Conservation (phyloP, 257 asterid species). For the Solanum pinnatisectum region DNA sequence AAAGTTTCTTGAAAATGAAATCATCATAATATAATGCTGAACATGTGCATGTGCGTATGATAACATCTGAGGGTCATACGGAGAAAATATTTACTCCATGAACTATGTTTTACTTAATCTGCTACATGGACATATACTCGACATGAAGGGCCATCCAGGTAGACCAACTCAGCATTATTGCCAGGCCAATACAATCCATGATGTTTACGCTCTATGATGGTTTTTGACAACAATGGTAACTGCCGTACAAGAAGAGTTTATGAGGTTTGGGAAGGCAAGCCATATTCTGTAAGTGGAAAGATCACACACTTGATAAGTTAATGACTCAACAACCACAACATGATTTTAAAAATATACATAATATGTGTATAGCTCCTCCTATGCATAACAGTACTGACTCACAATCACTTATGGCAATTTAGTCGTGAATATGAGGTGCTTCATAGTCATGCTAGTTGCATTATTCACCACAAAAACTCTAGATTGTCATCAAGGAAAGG, state of each 20-base stretch:
- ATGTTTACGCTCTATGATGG: slow-evolving; percentile 16
- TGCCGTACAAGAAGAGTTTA: slow-evolving; percentile 25
- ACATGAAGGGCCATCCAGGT: slow-evolving; percentile 9
- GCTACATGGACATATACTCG: slow-evolving; percentile 8
- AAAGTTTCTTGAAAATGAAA: slow-evolving; percentile 36
- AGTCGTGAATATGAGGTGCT: background rate
- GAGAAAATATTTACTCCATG: slow-evolving; percentile 13
- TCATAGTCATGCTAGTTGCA: background rate
- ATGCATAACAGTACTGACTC: slow-evolving; percentile 5
- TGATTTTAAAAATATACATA: slow-evolving; percentile 9
- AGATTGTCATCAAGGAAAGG: background rate
- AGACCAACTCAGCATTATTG: slow-evolving; percentile 4
- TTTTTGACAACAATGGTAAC: slow-evolving; percentile 13
- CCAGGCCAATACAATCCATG: slow-evolving; percentile 13
- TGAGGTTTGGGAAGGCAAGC: slow-evolving; percentile 15
- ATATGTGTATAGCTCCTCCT: slow-evolving; percentile 4
- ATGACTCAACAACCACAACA: slow-evolving; percentile 40
- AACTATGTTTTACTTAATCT: slow-evolving; percentile 3
- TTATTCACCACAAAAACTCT: background rate
- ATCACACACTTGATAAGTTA: slow-evolving; percentile 10
- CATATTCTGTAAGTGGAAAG: slow-evolving; percentile 28
- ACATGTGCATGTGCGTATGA: slow-evolving; percentile 5
- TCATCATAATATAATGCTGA: slow-evolving; percentile 25
- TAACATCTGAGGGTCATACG: slow-evolving; percentile 3
- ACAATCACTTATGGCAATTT: background rate